Evolutionary conservation across 2,329 filamentous ascomycete genomes (phyloP).

Genomic region (Dothistroma septosporum): DNA sequence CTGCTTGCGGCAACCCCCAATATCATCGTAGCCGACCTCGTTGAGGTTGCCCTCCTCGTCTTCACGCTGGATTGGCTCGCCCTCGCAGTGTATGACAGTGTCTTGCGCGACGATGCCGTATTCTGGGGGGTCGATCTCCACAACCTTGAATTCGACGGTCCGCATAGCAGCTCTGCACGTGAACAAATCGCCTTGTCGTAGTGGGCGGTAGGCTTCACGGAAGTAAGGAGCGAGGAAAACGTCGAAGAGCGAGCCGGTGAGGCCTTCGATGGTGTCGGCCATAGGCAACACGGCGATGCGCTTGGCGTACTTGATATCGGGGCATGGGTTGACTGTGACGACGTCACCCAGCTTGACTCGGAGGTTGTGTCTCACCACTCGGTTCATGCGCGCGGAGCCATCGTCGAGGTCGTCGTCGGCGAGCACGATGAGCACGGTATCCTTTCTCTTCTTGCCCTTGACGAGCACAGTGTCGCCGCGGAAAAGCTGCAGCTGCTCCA

Average conservation of each 20-base stretch:
- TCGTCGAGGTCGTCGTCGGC: constrained; percentile 98
- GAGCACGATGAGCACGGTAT: constrained; percentile 95
- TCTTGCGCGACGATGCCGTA: constrained; percentile 98
- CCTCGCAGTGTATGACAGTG: constrained; percentile 98
- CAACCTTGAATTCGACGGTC: constrained; percentile 99
- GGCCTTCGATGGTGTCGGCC: constrained; percentile 94
- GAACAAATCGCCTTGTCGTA: constrained; percentile 96
- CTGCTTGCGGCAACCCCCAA: constrained; percentile 98
- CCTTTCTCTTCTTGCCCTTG: constrained; percentile 99
- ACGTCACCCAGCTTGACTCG: constrained; percentile 98
- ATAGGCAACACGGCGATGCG: constrained; percentile 97
- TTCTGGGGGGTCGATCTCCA: constrained; percentile 96
- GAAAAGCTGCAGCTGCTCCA: constrained; percentile 98
- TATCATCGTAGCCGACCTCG: constrained; percentile 98
- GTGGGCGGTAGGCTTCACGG: constrained; percentile 95
- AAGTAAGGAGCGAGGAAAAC: constrained; percentile 99
- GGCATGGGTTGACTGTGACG: constrained; percentile 94
- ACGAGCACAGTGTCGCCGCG: constrained; percentile 96
- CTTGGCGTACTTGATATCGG: constrained; percentile 99
- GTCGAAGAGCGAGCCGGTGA: constrained; percentile 96
- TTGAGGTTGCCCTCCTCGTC: constrained; percentile 99
- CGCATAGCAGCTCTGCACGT: constrained; percentile 97
- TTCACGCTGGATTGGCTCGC: constrained; percentile 92
- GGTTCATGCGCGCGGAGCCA: constrained; percentile 94
- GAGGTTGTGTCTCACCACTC: constrained; percentile 96